phyloP scores from a whole-genome alignment of 2,329 filamentous ascomycete genomes.

The Ophiostoma australiae region DNA sequence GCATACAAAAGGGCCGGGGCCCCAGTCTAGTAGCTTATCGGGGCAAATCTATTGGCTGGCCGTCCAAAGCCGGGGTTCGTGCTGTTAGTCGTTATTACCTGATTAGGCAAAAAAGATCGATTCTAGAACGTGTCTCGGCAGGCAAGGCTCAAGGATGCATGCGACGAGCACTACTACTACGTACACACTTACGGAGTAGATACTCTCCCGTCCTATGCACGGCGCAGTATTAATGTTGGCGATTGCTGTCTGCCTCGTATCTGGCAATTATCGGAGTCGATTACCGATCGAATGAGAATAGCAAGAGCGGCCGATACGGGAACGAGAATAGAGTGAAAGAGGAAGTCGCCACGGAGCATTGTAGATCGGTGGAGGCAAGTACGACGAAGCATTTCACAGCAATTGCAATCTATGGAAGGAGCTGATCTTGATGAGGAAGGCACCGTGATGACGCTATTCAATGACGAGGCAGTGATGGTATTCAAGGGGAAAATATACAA shows the following conservation, averaged over 20 bases:
- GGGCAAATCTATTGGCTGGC: constrained; percentile 12
- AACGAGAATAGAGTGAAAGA: neutral
- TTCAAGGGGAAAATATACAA: neutral
- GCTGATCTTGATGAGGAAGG: neutral
- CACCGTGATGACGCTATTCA: neutral
- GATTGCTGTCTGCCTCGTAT: neutral
- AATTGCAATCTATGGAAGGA: neutral
- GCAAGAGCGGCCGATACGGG: neutral
- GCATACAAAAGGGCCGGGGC: neutral
- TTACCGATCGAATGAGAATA: neutral
- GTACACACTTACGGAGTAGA: neutral
- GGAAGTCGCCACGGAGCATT: neutral
- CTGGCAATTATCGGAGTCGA: neutral
- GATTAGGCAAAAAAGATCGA: constrained; percentile 24
- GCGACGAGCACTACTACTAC: neutral
- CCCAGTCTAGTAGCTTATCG: constrained; percentile 1
- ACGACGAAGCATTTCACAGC: neutral
- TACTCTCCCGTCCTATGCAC: neutral
- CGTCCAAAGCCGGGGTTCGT: neutral
- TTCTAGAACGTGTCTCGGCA: constrained; percentile 6
- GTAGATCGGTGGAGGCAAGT: constrained; percentile 15
- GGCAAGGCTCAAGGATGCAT: neutral
- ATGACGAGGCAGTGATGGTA: neutral
- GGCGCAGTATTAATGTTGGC: neutral
- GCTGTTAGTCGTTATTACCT: constrained; percentile 22